phyloP scores from a whole-genome alignment of 2,329 filamentous ascomycete species.

The Aspergillus carbonarius region DNA sequence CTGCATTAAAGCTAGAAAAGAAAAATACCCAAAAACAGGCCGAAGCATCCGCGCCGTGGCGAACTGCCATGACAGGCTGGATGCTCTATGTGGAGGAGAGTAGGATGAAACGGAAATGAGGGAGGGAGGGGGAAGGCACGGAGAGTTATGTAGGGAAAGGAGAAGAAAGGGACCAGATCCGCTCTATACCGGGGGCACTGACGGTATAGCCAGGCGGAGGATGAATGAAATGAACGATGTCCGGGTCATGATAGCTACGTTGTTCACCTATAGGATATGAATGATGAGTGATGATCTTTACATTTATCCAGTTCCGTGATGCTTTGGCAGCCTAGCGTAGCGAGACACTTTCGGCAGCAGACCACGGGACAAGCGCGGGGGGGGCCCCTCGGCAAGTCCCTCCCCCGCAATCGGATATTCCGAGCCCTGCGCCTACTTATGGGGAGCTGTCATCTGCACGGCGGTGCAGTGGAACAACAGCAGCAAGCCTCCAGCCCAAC shows the following conservation, averaged over 20 bases:
- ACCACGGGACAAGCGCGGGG: background rate
- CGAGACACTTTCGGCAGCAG: background rate
- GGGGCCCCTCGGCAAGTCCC: background rate
- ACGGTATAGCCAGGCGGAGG: conserved; percentile 11
- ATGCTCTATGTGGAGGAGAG: conserved; percentile 15
- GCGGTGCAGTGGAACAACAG: too few species aligned
- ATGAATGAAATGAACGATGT: conserved; percentile 5
- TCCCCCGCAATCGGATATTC: conserved; percentile 1
- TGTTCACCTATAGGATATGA: background rate
- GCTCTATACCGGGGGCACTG: conserved; percentile 4
- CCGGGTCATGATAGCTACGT: background rate
- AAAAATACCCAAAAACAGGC: conserved; percentile 13
- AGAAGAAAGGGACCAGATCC: conserved; percentile 9
- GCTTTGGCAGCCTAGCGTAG: too few species aligned
- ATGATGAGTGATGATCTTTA: conserved; percentile 4
- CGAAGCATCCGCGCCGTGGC: conserved; percentile 3
- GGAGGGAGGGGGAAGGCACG: background rate
- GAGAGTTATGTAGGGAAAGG: background rate
- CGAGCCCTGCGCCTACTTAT: background rate
- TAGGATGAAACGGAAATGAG: background rate
- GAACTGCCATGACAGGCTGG: conserved; percentile 14
- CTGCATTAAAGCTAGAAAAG: background rate
- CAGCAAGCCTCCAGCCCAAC: background rate
- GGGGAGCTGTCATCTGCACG: too few species aligned
- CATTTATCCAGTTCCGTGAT: too few species aligned